These are phyloP conservation scores for Dictyostelium brefeldianum DNA, from an alignment of 78 protist species.

Conservation along the genomic window DNA sequence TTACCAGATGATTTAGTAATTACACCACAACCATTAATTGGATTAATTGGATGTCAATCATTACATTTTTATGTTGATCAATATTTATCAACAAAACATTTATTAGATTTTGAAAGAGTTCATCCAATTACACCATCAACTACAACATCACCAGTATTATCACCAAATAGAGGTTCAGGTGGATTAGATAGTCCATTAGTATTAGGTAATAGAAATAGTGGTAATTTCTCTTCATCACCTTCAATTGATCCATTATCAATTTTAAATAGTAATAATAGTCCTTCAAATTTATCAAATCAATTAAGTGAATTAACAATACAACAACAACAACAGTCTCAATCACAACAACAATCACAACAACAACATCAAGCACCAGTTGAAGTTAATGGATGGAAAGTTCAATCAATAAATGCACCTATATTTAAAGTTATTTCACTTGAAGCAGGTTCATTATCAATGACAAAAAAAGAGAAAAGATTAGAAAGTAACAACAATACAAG, in stretches of 20 bases:
- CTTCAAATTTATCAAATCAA: not conserved
- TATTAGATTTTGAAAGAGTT: conserved; percentile 34
- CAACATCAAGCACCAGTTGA: not conserved
- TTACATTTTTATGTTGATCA: conserved; percentile 49
- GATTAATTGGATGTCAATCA: conserved; percentile 22
- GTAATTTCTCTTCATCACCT: conserved; percentile 7
- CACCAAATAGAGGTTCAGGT: not conserved
- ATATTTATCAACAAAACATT: conserved; percentile 23
- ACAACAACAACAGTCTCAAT: not conserved
- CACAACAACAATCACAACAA: conserved; percentile 2
- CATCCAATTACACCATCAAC: conserved; percentile 54
- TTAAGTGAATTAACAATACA: not conserved
- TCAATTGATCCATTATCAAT: not conserved
- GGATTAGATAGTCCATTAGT: not conserved
- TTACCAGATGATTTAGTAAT: conserved; percentile 63
- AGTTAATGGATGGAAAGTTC: conserved; percentile 55
- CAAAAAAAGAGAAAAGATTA: conserved; percentile 44
- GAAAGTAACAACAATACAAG: not conserved
- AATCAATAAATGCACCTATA: conserved; percentile 2
- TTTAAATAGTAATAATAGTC: not conserved
- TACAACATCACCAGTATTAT: not conserved
- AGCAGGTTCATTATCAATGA: conserved; percentile 10
- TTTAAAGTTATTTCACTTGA: conserved; percentile 31
- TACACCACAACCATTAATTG: conserved; percentile 57
- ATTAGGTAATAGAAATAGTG: not conserved